Evolutionary conservation across 2,329 filamentous ascomycete species (phyloP).

Genomic region (Myriosclerotinia scirpicola): DNA sequence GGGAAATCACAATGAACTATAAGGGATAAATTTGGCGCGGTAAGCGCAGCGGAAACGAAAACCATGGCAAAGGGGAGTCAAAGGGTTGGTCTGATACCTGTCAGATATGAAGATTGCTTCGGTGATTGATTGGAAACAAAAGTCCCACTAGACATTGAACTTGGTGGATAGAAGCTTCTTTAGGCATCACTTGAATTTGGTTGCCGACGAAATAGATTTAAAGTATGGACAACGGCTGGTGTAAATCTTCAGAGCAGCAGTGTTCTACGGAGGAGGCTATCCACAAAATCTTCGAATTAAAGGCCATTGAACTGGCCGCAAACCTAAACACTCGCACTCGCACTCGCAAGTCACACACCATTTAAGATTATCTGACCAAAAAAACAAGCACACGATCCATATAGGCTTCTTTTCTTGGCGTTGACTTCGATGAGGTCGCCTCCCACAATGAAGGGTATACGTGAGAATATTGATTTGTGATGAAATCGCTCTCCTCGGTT

Average conservation of each 20-base stretch:
- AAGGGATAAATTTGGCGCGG: background rate
- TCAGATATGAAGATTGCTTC: background rate
- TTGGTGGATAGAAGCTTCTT: background rate
- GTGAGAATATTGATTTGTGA: background rate
- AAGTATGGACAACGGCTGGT: background rate
- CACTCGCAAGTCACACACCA: background rate
- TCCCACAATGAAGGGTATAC: background rate
- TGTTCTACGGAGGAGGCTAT: background rate
- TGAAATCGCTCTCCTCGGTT: too few species aligned
- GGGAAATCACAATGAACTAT: background rate
- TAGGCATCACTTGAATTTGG: background rate
- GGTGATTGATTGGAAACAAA: background rate
- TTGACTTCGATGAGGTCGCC: background rate
- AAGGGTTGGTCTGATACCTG: background rate
- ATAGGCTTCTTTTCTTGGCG: background rate
- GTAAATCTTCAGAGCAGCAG: background rate
- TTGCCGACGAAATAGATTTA: background rate
- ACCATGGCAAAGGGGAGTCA: background rate
- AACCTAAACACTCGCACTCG: background rate
- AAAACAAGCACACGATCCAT: background rate
- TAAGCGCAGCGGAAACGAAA: background rate
- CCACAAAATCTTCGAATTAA: background rate
- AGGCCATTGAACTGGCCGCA: background rate
- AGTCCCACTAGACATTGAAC: background rate
- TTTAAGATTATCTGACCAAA: background rate